A percentile compares a stretch with the other conserved stretches of the same genome.
Conservation (phyloP, 306 rosid species). For the Medicago arabica region DNA sequence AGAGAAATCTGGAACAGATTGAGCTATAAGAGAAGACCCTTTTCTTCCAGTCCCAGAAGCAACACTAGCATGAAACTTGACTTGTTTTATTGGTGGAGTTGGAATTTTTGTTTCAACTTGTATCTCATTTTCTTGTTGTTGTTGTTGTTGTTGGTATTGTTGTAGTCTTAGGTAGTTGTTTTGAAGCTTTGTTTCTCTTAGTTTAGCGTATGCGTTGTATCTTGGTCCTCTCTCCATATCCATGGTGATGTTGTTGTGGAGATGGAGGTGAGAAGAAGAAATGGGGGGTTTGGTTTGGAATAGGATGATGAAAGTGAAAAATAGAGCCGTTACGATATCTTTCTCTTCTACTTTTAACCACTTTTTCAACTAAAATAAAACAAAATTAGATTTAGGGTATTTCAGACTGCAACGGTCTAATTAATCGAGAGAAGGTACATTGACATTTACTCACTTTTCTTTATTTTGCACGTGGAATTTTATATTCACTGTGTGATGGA, state of each 20-base stretch:
- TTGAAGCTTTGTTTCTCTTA: slow-evolving; percentile 69
- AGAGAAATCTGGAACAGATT: slow-evolving; percentile 93
- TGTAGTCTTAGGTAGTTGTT: slow-evolving; percentile 45
- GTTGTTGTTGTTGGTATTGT: slow-evolving; percentile 40
- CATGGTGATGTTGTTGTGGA: slow-evolving; percentile 30
- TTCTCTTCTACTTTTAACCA: not conserved
- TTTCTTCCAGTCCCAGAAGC: slow-evolving; percentile 46
- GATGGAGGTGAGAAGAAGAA: slow-evolving; percentile 21
- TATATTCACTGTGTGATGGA: not conserved
- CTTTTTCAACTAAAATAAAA: not conserved
- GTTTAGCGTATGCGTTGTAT: slow-evolving; percentile 68
- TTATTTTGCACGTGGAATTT: not conserved
- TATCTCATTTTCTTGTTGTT: slow-evolving; percentile 1
- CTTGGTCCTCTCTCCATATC: slow-evolving; percentile 86
- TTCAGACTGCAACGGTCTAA: not conserved
- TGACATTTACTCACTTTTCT: no score
- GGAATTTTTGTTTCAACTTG: slow-evolving; percentile 42
- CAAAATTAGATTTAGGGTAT: not conserved
- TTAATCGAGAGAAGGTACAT: not conserved
- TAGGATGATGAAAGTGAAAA: slow-evolving; percentile 33
- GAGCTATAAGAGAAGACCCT: slow-evolving; percentile 69
- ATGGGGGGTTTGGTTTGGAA: slow-evolving; percentile 45
- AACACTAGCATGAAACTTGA: slow-evolving; percentile 51
- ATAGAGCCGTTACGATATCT: not conserved
- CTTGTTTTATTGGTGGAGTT: slow-evolving; percentile 71